Evolutionary conservation across 1,284 basidiomycete species (phyloP), one percentile per base, ranked within the genome.

Genomic region (Marasmius tenuissimus): DNA sequence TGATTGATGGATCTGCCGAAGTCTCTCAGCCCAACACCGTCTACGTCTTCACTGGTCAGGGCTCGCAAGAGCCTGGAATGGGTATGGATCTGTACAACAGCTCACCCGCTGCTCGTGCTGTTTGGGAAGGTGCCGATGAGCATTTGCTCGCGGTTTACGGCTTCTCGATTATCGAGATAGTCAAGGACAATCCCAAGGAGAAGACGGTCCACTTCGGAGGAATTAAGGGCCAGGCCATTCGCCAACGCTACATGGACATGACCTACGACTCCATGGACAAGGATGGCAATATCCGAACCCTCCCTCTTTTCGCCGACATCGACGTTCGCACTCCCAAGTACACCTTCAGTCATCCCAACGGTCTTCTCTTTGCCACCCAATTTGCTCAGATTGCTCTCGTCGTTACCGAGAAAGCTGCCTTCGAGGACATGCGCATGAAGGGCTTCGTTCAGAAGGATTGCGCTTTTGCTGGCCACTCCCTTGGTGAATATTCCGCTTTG

Each of bases 191-290:
- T 75, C 95, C 96, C 45, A 97, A 96, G 83, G 89, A 93, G 75
- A 95, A 98, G 83, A 98, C 96, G 0, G 92, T 99, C 68, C 97
- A 99, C 78, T 99, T 99, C 69, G 97, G 97, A 82, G 97, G 97
- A 76, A 93, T 98, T 78, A 98, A 97, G 78, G 97, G 97, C 50
- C 96, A 98, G 74, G 95, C 91, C 5, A 98, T 98, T 68, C 93
- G 97, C 57, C 93, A 97, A 73, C 91, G 97, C 47, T 99, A 98
- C 81, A 98, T 98, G 95, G 94, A 96, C 70, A 97, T 99, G 92
- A 92, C 93, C 10, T 98, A 98, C 81, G 96, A 98, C 73, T 91
- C 95, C 1, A 91, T 94, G 82, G 96, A 97, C 78, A 95, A 94
- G 77, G 92, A 95, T 70, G 96, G 97, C 65, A 90, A 93, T 71